These are phyloP conservation scores for Periconia macrospinosa DNA, from an alignment of 2,329 filamentous ascomycete genomes.

Conservation along the genomic window DNA sequence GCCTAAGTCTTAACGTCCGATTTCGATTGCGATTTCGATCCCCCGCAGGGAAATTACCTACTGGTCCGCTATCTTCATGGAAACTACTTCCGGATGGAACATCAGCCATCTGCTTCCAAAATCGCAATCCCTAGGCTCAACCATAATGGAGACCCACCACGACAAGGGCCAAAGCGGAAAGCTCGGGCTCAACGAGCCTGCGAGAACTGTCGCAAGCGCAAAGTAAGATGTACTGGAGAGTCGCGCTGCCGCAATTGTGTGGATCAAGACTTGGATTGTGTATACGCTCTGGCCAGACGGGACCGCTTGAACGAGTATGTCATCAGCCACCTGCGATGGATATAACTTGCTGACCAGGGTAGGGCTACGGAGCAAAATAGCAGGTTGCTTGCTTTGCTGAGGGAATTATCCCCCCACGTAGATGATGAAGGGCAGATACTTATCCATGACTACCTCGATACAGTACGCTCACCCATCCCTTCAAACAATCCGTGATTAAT, in stretches of 20 bases:
- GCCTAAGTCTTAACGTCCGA: too few relatives aligned
- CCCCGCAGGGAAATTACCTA: too few relatives aligned
- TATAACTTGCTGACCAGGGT: background rate
- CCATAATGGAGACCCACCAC: background rate
- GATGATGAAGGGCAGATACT: slow-evolving; percentile 9
- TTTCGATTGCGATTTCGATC: too few relatives aligned
- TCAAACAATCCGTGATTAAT: background rate
- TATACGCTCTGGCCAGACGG: slow-evolving; percentile 35
- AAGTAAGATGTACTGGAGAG: slow-evolving; percentile 39
- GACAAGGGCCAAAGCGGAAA: background rate
- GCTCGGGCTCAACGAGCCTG: background rate
- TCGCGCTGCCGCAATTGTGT: slow-evolving; percentile 37
- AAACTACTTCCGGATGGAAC: background rate
- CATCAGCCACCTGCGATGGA: background rate
- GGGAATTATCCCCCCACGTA: slow-evolving; percentile 16
- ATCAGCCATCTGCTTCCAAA: background rate
- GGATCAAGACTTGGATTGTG: slow-evolving; percentile 25
- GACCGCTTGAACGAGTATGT: slow-evolving; percentile 35
- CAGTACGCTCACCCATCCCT: background rate
- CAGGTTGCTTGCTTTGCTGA: slow-evolving; percentile 17
- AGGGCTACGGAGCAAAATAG: slow-evolving; percentile 9
- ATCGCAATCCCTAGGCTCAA: background rate
- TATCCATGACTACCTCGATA: slow-evolving; percentile 14
- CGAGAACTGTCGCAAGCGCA: slow-evolving; percentile 27
- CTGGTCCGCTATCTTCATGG: background rate